Evolutionary conservation across 495 filamentous ascomycete species (phyloP), one percentile per base, ranked within the genome.

Genomic region (Zalerion maritima): DNA sequence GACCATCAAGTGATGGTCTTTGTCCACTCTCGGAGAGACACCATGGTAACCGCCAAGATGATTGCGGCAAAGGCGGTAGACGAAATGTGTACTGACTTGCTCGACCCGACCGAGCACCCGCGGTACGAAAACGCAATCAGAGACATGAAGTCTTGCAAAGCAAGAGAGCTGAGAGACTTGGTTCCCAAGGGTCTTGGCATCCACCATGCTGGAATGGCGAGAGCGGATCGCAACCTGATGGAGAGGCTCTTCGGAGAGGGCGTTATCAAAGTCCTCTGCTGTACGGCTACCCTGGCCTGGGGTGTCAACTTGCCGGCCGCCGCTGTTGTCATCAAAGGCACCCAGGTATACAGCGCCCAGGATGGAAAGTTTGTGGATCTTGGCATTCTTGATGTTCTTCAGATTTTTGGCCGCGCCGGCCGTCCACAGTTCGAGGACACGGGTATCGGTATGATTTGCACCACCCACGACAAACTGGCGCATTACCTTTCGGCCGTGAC

Each of bases 1-100:
- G 83, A 78, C 6, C 85, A 99, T 40, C 89, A 99, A 45, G 71
- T 96, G 29, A 99, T 99, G 89, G 86, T 99, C 0, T 97, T 99
- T 53, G 89, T 99, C 2, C 89, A 99, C 48, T 92, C 86, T 2
- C 70, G 89, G 14, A 89, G 91, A 50, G 91, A 99, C 43, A 99
- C 89, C 1, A 67, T 92, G 22, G 67, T 73, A 28, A 92, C 87
- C 0, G 86, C 89, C 14, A 80, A 78, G 35, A 80, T 72, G 54
- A 67, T 99, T 16, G 72, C 76, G 34, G 75, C 94, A 41, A 81
- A 87, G 64, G 91, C 89, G 2, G 57, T 71, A 9, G 86, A 96
- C 23, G 58, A 92, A 21, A 63, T 63, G 10, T 80, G 75, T 36
- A 55, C 71, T 6, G 75, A 86, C 38, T 63, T 99, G 0, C 84